phyloP scores from a whole-genome alignment of 2,329 filamentous ascomycete species.

The Fusarium domesticum region DNA sequence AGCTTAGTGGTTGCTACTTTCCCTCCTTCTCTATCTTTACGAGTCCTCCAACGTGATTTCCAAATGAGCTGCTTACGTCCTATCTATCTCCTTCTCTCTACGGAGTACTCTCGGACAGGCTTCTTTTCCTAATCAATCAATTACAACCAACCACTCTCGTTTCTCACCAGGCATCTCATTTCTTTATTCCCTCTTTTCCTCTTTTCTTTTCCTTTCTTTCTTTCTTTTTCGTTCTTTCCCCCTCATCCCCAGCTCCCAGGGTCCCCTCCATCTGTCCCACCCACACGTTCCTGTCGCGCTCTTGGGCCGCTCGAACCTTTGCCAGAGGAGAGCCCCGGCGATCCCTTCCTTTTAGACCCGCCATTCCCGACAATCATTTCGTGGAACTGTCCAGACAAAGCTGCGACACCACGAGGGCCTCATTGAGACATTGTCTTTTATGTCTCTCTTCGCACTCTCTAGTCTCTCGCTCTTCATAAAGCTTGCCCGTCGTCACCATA shows the following conservation, averaged over 20 bases:
- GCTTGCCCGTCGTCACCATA: constrained; percentile 7
- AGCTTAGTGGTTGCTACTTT: background rate
- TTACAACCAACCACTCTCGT: constrained; percentile 3
- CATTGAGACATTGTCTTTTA: constrained; percentile 10
- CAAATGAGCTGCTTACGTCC: no score
- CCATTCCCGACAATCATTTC: constrained; percentile 19
- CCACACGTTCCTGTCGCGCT: constrained; percentile 1
- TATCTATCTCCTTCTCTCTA: no score
- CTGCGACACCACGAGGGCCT: constrained; percentile 1
- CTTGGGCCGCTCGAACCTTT: constrained; percentile 6
- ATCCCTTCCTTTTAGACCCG: constrained; percentile 25
- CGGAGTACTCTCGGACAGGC: no score
- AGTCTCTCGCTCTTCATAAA: constrained; percentile 7
- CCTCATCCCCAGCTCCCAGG: background rate
- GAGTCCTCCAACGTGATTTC: background rate
- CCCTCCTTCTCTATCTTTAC: background rate
- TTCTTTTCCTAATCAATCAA: background rate
- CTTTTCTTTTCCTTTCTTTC: constrained; percentile 13
- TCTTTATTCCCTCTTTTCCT: constrained; percentile 10
- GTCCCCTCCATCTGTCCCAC: constrained; percentile 13
- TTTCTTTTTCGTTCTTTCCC: constrained; percentile 2
- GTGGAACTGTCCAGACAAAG: constrained; percentile 10
- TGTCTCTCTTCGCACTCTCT: background rate
- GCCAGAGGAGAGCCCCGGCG: constrained; percentile 21
- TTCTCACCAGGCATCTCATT: constrained; percentile 9